A percentile compares a stretch with the other conserved stretches of the same genome.
These are phyloP conservation scores for Gossypium trilobum DNA, from an alignment of 441 rosid species.

Conservation along the genomic window DNA sequence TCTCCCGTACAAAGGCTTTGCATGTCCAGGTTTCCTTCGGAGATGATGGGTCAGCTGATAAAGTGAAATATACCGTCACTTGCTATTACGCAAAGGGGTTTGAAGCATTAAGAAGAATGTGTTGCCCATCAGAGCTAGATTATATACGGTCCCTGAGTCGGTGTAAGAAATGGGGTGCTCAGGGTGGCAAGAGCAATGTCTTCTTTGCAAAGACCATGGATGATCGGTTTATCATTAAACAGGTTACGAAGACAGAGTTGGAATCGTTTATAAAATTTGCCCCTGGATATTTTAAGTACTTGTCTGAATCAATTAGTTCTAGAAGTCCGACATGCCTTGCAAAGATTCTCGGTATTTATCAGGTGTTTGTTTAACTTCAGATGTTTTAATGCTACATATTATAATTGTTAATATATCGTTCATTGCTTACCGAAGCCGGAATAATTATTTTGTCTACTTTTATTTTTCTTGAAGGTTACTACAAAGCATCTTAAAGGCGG, in stretches of 20 bases:
- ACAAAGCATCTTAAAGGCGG: conserved; percentile 69
- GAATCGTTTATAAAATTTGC: conserved; percentile 88
- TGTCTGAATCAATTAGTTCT: conserved; percentile 67
- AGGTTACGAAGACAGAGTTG: conserved; percentile 93
- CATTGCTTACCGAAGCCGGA: background rate
- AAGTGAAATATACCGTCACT: conserved; percentile 70
- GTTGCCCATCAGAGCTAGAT: conserved; percentile 83
- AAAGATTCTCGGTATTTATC: conserved; percentile 90
- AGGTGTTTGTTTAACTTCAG: conserved; percentile 42
- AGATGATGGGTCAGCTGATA: conserved; percentile 60
- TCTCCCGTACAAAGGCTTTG: conserved; percentile 48
- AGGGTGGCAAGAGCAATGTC: conserved; percentile 97
- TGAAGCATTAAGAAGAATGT: conserved; percentile 72
- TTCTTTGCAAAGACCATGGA: conserved; percentile 99
- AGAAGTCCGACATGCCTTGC: conserved; percentile 97
- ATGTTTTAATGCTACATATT: background rate
- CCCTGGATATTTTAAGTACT: conserved; percentile 73
- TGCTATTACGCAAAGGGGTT: conserved; percentile 79
- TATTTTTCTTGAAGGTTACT: conserved; percentile 43
- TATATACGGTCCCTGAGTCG: conserved; percentile 89
- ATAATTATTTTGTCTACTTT: conserved; percentile 5
- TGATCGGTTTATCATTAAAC: conserved; percentile 88
- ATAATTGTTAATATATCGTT: background rate
- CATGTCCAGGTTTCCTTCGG: conserved; percentile 68
- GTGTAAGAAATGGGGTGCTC: conserved; percentile 99